phyloP scores from a whole-genome alignment of 2,329 filamentous ascomycete genomes.

The Dichotomopilus funicola region DNA sequence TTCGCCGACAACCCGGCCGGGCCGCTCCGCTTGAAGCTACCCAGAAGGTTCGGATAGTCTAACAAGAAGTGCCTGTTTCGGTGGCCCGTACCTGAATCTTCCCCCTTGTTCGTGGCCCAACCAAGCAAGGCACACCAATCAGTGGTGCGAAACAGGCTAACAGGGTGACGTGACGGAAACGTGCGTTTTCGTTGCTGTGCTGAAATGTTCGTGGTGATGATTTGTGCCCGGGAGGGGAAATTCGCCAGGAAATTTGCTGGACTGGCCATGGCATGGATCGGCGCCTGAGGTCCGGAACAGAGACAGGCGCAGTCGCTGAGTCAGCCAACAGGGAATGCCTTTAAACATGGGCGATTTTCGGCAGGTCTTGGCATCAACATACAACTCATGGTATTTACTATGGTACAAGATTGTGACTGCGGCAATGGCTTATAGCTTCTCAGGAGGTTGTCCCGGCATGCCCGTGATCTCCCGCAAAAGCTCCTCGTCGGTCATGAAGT shows the following conservation, averaged over 20 bases:
- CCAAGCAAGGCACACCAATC: constrained; percentile 16
- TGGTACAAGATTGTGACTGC: too few relatives aligned
- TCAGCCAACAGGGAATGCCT: constrained; percentile 1
- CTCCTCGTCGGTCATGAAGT: constrained; percentile 16
- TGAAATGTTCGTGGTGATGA: constrained; percentile 41
- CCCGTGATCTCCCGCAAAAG: constrained; percentile 7
- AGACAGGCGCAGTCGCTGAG: constrained; percentile 11
- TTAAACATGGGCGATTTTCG: too few relatives aligned
- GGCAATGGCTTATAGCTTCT: too few relatives aligned
- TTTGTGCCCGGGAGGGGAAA: constrained; percentile 26
- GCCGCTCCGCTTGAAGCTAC: too few relatives aligned
- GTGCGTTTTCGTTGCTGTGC: constrained; percentile 29
- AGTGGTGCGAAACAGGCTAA: constrained; percentile 15
- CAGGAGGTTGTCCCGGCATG: background rate
- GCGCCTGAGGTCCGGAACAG: background rate
- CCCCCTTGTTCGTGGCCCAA: too few relatives aligned
- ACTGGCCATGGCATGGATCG: too few relatives aligned
- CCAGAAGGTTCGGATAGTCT: too few relatives aligned
- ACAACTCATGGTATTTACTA: too few relatives aligned
- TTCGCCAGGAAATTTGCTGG: constrained; percentile 10
- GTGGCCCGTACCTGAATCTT: too few relatives aligned
- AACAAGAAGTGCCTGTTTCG: too few relatives aligned
- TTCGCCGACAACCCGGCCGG: too few relatives aligned
- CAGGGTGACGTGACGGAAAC: constrained; percentile 18
- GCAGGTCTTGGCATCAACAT: too few relatives aligned